Conservation (phyloP, 2,329 filamentous ascomycete genomes). For the Fusarium sp. region DNA sequence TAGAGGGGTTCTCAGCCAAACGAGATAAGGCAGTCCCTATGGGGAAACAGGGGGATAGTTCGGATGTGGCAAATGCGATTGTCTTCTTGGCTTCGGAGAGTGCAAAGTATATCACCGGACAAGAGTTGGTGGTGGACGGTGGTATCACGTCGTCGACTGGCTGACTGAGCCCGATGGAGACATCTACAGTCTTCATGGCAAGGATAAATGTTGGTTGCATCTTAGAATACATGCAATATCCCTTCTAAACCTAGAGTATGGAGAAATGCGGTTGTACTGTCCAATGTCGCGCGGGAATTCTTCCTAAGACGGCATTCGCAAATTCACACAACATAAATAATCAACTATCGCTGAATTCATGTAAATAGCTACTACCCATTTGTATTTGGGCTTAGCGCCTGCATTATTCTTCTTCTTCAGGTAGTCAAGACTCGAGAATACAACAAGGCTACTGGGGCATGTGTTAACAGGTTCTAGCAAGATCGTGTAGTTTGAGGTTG, state of each 20-base stretch:
- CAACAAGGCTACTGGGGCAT: background rate
- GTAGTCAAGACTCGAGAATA: background rate
- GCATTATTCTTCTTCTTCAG: background rate
- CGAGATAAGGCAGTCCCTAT: background rate
- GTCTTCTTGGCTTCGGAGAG: background rate
- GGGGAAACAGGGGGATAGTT: background rate
- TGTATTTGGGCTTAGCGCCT: background rate
- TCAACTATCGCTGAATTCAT: no score
- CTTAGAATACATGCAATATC: background rate
- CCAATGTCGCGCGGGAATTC: no score
- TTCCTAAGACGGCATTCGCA: no score
- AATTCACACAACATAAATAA: no score
- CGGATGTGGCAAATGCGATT: background rate
- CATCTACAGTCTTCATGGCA: background rate
- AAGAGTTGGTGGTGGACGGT: background rate
- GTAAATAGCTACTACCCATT: no score
- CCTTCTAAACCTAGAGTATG: background rate
- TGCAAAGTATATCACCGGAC: background rate
- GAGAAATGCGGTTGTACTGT: no score
- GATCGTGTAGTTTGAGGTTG: background rate
- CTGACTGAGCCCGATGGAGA: background rate
- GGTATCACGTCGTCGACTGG: background rate
- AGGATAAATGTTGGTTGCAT: background rate
- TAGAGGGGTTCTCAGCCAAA: background rate
- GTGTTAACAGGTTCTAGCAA: background rate